These are phyloP conservation scores for Pseudopyrenochaeta lycopersici DNA, from an alignment of 2,329 filamentous ascomycete genomes.

Conservation along the genomic window DNA sequence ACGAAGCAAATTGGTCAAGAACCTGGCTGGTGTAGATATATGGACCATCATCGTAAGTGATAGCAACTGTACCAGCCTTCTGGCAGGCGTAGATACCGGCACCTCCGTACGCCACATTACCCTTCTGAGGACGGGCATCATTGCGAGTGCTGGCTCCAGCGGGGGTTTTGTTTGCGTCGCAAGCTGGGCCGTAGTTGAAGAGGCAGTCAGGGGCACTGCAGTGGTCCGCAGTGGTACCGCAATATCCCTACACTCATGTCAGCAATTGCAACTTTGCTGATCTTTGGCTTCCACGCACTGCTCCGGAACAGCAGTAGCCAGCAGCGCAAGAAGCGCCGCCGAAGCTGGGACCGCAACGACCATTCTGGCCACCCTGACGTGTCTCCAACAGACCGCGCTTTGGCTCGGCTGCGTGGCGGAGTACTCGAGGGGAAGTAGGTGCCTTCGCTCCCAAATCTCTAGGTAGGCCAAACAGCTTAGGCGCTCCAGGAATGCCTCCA, in stretches of 20 bases:
- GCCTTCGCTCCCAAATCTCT: neutral
- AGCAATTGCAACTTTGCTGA: neutral
- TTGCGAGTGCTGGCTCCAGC: constrained; percentile 63
- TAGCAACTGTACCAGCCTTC: constrained; percentile 66
- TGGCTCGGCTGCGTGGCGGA: constrained; percentile 23
- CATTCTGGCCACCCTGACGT: constrained; percentile 46
- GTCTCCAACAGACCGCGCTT: constrained; percentile 33
- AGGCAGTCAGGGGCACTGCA: constrained; percentile 69
- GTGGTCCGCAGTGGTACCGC: constrained; percentile 62
- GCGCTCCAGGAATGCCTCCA: constrained; percentile 33
- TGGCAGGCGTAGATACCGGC: constrained; percentile 64
- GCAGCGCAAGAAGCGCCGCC: constrained; percentile 40
- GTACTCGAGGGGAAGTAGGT: neutral
- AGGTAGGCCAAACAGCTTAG: constrained; percentile 7
- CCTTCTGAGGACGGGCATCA: constrained; percentile 63
- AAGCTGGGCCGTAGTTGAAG: constrained; percentile 66
- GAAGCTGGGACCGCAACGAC: constrained; percentile 42
- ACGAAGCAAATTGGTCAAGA: constrained; percentile 65
- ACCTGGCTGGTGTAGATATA: constrained; percentile 68
- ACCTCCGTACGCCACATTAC: constrained; percentile 65
- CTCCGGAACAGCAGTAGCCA: constrained; percentile 47
- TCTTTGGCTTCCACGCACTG: constrained; percentile 27
- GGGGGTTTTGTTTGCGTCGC: constrained; percentile 66
- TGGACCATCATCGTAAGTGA: constrained; percentile 75
- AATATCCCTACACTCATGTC: constrained; percentile 54